Evolutionary conservation across 208 protist genomes (phyloP).

Genomic region (Leishmania turanica): DNA sequence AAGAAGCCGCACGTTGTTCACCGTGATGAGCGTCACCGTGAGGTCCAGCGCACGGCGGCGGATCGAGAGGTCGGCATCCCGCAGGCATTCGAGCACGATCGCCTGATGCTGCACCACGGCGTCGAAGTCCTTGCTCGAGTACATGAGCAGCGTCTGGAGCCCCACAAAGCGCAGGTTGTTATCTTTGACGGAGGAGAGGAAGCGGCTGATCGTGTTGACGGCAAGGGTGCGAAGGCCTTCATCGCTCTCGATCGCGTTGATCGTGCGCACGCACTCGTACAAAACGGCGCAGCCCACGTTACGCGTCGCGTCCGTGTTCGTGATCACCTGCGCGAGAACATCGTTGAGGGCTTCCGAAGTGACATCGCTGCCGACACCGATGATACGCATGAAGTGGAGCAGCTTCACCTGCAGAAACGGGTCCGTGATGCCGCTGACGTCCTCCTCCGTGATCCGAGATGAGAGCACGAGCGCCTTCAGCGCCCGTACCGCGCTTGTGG

Average conservation of each 20-base stretch:
- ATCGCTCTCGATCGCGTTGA: slow-evolving; percentile 97
- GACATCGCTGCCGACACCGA: slow-evolving; percentile 93
- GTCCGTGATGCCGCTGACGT: slow-evolving; percentile 96
- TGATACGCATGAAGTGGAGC: slow-evolving; percentile 95
- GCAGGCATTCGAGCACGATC: slow-evolving; percentile 97
- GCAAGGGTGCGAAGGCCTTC: slow-evolving; percentile 91
- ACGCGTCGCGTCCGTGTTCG: slow-evolving; percentile 96
- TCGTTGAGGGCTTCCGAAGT: slow-evolving; percentile 97
- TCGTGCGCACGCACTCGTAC: slow-evolving; percentile 98
- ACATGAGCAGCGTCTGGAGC: slow-evolving; percentile 93
- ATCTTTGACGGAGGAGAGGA: slow-evolving; percentile 95
- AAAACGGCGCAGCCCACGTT: slow-evolving; percentile 98
- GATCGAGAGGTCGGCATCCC: slow-evolving; percentile 97
- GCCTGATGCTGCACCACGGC: slow-evolving; percentile 92
- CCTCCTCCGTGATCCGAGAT: slow-evolving; percentile 94
- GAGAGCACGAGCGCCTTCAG: slow-evolving; percentile 96
- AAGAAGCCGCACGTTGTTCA: slow-evolving; percentile 92
- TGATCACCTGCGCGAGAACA: slow-evolving; percentile 97
- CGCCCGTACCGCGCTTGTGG: slow-evolving; percentile 92
- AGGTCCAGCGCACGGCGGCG: slow-evolving; percentile 96
- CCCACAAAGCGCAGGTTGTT: slow-evolving; percentile 99
- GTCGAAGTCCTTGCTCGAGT: slow-evolving; percentile 86
- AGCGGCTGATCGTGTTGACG: slow-evolving; percentile 98
- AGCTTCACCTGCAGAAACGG: slow-evolving; percentile 98
- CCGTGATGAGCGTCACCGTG: slow-evolving; percentile 96